Percentiles rank a stretch among this genome's conserved stretches.
These are phyloP conservation scores for Naganishia liquefaciens DNA, from an alignment of 1,284 basidiomycete species.

Conservation along the genomic window DNA sequence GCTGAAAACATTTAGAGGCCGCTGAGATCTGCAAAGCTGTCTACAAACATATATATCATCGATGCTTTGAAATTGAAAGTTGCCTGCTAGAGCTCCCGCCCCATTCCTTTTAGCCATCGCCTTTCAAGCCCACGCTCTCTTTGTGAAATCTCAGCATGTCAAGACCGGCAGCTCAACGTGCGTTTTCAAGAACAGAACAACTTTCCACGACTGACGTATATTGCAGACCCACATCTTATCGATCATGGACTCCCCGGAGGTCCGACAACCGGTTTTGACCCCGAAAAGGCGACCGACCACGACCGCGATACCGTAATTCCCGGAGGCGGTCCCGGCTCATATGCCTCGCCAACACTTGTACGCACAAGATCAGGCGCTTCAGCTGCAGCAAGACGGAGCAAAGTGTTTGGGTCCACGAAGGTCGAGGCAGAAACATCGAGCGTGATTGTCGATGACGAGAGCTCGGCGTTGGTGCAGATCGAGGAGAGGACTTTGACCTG, in stretches of 20 bases:
- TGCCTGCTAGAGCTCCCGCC: not conserved
- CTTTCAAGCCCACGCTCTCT: not conserved
- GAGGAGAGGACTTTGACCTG: constrained; percentile 47
- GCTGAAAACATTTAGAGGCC: not conserved
- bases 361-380: constrained; percentile 2
- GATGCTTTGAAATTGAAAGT: not conserved
- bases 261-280: constrained; percentile 30
- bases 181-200: not conserved
- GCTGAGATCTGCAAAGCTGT: not conserved
- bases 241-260: constrained; percentile 33
- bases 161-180: not conserved
- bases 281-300: constrained; percentile 14
- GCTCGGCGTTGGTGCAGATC: constrained; percentile 36
- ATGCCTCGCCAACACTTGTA: constrained; percentile 18
- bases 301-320: not conserved
- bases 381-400: not conserved
- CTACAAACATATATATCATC: not conserved
- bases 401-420: constrained; percentile 5
- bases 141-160: not conserved
- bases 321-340: not conserved
- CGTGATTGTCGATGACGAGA: constrained; percentile 27
- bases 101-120: not conserved
- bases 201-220: not conserved
- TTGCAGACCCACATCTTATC: constrained; percentile 27
- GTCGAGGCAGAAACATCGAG: constrained; percentile 18